Base-by-base conservation (phyloP, 371 early-diverging fungal genomes). In the Amoeboaphelidium occidentale region DNA sequence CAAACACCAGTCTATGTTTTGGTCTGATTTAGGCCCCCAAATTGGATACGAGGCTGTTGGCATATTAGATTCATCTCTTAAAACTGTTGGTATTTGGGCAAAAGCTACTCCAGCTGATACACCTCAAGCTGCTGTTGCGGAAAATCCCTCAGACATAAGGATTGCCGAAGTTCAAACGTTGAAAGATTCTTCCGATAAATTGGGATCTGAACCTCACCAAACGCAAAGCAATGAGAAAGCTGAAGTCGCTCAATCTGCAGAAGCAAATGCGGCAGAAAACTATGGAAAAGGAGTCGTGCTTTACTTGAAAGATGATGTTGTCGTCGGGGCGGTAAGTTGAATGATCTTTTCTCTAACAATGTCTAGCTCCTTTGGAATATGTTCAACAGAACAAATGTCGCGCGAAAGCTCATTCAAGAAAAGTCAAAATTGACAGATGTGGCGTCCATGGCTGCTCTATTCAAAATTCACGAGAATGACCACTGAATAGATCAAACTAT, bases 41-140 rank as follows among this genome's bases (percentile, higher is more conserved):
- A 69, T 81, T 45, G 70, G 60, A 2, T 81, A 75, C 60, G 81
- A 81, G 56, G 79, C 81, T 48, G 75, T 77, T 20, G 81, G 81
- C 47, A 57, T 74, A 27, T 58, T 76, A 23, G 78, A 79, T 53
- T 59, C 72, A n/a, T 66, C 67, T 48, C 55, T 78, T 23, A 66
- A 68, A 17, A 81, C 81, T 23, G 70, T 75, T 1, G 72, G 75
- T 47, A 66, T 79, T 10, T 81, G 79, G 79, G 76, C 75, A 53
- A 73, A 74, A 63, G 69, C 67, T 17, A 65, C 69, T 45, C 59
- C 59, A 25, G 46, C 62, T 23, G 72, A 67, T 57, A 66, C 64
- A 1, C 43, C 61, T 47, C 46, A 42, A 3, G 53, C 22, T 3
- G 57, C 32, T 1, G 51, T 41, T 39, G 47, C 49, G 23, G 45